Base-by-base conservation (phyloP, 2,329 filamentous ascomycete genomes). In the Annulohypoxylon truncatum region DNA sequence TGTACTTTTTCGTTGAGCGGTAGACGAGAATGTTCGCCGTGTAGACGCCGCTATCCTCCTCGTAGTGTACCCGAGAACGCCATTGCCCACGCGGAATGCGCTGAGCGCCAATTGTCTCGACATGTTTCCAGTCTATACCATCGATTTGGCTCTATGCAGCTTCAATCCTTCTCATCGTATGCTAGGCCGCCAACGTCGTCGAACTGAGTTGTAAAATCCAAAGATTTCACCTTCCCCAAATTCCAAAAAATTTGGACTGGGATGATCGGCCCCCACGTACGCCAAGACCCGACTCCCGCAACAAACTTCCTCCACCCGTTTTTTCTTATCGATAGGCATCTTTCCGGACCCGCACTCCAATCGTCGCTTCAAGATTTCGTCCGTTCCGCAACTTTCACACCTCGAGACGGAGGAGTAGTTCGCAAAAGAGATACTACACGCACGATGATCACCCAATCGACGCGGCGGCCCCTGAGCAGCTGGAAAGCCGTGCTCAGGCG, bases 401-500 rank as follows among this genome's bases (percentile, higher is more conserved):
- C 33, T n/a, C 24, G 22, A 24, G 26, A 42, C 24, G 20, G 7
- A 15, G 5, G 15, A 24, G 9, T 22, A 28, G 31, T 18, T 18
- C 18, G 31, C 20, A 22, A 44, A 33, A 15, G 35, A 38, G 9
- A 59, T 5, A 40, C 51, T 5, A 40, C 51, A 44, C 42, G 52
- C 70, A 71, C 61, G 69, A 87, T 85, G 83, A 93, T 92, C 84
- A 84, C 86, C 71, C 83, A 87, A 70, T 80, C 85, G 65, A 75
- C 85, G 75, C 80, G 87, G 80, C 89, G 91, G 86, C 90, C 91
- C 67, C 79, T 92, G 76, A 87, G 88, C 83, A 90, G 88, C 80
- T 87, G 92, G 77, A 92, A 91, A 80, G 82, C 87, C 28, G 81
- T 87, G 35, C 76, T 93, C 72, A 84, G 89, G 69, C 84, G 87